Evolutionary conservation across 192 early-diverging fungal species (phyloP).

Genomic region (Backusella liffmaniae): DNA sequence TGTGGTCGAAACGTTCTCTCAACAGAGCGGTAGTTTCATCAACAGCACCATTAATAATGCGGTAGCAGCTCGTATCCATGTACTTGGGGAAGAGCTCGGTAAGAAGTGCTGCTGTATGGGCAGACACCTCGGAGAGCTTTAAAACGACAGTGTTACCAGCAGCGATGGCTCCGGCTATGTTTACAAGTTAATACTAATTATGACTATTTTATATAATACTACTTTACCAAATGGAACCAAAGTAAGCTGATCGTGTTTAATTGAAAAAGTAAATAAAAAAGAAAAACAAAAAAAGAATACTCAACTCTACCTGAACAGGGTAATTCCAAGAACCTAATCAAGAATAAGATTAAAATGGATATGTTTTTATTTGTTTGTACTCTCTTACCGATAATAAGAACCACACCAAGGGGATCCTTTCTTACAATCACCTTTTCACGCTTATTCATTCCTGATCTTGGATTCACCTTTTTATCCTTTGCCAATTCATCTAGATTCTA

Average conservation of each 20-base stretch:
- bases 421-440: slow-evolving; percentile 53
- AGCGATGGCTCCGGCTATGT: slow-evolving; percentile 76
- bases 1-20: slow-evolving; percentile 81
- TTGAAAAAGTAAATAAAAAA: background rate
- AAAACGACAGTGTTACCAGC: slow-evolving; percentile 81
- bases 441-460: slow-evolving; percentile 37
- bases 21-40: slow-evolving; percentile 73
- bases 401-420: slow-evolving; percentile 76
- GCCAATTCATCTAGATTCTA: slow-evolving; percentile 63
- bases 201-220: background rate
- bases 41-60: slow-evolving; percentile 78
- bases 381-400: slow-evolving; percentile 68
- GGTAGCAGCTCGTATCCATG: slow-evolving; percentile 66
- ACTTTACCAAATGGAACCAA: slow-evolving; percentile 26
- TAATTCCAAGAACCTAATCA: slow-evolving; percentile 50
- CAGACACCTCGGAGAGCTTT: slow-evolving; percentile 85
- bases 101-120: slow-evolving; percentile 63
- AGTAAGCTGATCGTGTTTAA: background rate
- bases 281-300: slow-evolving; percentile 46
- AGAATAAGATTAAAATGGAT: background rate
- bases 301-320: slow-evolving; percentile 39
- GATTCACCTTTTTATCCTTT: slow-evolving; percentile 40
- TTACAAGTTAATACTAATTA: too few relatives aligned
- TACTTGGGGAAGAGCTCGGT: slow-evolving; percentile 70
- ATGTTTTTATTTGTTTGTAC: slow-evolving; percentile 31